Percentiles rank a stretch among this genome's conserved stretches.
phyloP scores from a whole-genome alignment of 441 rosid genomes.

The Aquilaria agallochum region DNA sequence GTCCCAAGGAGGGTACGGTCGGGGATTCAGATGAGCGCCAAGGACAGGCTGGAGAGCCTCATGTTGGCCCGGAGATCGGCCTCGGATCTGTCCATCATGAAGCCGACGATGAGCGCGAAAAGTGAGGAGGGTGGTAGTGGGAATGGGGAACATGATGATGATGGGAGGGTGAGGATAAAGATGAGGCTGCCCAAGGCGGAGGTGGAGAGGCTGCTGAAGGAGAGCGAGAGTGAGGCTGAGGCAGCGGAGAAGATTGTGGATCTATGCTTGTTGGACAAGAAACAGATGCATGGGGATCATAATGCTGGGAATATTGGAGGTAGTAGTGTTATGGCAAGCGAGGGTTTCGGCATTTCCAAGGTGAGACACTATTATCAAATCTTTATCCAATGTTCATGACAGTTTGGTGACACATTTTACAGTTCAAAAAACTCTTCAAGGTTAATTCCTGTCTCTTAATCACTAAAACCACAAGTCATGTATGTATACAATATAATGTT shows the following conservation, averaged over 20 bases:
- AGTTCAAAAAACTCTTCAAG: too few relatives aligned
- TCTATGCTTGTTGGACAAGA: constrained; percentile 37
- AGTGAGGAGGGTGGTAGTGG: not conserved
- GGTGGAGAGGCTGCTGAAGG: constrained; percentile 60
- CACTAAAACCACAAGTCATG: too few relatives aligned
- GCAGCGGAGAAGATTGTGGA: constrained; percentile 63
- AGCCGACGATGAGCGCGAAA: constrained; percentile 4
- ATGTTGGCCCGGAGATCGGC: constrained; percentile 76
- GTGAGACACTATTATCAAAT: not conserved
- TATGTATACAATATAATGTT: too few relatives aligned
- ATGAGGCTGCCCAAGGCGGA: constrained; percentile 67
- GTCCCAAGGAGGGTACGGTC: constrained; percentile 71
- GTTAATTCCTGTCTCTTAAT: too few relatives aligned
- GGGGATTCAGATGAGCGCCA: constrained; percentile 71
- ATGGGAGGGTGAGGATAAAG: constrained; percentile 41
- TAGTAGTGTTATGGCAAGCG: not conserved
- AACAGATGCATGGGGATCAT: constrained; percentile 28
- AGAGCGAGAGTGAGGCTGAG: constrained; percentile 56
- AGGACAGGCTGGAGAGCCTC: constrained; percentile 78
- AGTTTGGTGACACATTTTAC: too few relatives aligned
- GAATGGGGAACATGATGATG: not conserved
- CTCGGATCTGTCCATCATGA: constrained; percentile 68
- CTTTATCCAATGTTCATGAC: too few relatives aligned
- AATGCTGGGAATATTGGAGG: constrained; percentile 20
- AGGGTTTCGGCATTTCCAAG: constrained; percentile 24